These are phyloP conservation scores for Ramaria sp. DNA, from an alignment of 768 basidiomycete genomes.

Conservation along the genomic window DNA sequence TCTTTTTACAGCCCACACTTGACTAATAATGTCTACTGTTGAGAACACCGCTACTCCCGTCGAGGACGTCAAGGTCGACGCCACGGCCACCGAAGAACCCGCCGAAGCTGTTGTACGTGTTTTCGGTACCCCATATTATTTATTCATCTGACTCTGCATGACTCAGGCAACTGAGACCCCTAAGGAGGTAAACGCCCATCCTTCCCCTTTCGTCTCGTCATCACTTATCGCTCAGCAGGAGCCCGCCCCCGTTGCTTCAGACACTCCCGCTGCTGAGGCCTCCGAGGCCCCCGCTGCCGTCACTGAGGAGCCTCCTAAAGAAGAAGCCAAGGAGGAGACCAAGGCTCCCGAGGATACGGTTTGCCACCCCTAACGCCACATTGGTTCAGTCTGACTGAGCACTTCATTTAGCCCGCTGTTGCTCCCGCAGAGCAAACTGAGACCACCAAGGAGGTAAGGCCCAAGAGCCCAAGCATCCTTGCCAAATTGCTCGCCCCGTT, in stretches of 20 bases:
- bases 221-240: slow-evolving; percentile 13
- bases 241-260: slow-evolving; percentile 18
- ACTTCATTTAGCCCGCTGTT: slow-evolving; percentile 26
- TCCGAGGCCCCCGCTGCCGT: slow-evolving; percentile 24
- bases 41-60: slow-evolving; percentile 12
- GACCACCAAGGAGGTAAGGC: slow-evolving; percentile 54
- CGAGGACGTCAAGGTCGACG: slow-evolving; percentile 5
- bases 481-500: slow-evolving; percentile 72
- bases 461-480: slow-evolving; percentile 71
- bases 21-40: slow-evolving; percentile 66
- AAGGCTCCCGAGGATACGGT: slow-evolving; percentile 10
- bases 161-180: slow-evolving; percentile 24
- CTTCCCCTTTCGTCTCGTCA: slow-evolving; percentile 22
- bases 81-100: slow-evolving; percentile 41
- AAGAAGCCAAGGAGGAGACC: slow-evolving; percentile 28
- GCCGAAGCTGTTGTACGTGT: slow-evolving; percentile 37
- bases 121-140: slow-evolving; percentile 36
- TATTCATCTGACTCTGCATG: slow-evolving; percentile 21
- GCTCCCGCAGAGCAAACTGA: slow-evolving; percentile 11
- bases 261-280: slow-evolving; percentile 23
- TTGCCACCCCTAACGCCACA: slow-evolving; percentile 11
- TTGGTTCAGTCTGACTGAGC: not conserved
- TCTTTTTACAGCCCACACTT: slow-evolving; percentile 33
- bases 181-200: slow-evolving; percentile 28
- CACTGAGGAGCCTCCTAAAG: slow-evolving; percentile 25